These are phyloP conservation scores for Phyllosticta ampelicida DNA, from an alignment of 2,329 filamentous ascomycete genomes.

Conservation along the genomic window DNA sequence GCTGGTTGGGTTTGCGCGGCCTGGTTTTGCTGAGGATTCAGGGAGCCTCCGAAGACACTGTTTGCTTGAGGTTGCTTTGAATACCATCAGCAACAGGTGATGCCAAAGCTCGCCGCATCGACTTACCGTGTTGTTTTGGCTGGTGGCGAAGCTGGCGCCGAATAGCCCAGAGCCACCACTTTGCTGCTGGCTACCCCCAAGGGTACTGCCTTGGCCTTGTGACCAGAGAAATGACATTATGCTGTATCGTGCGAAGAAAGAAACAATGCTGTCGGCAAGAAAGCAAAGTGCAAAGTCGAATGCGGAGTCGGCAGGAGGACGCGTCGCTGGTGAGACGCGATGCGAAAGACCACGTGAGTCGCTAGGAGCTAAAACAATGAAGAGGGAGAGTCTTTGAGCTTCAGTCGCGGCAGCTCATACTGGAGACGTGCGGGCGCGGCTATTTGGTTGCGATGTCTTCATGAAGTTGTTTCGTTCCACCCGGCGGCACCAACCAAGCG, in stretches of 20 bases:
- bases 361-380: neutral
- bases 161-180: constrained; percentile 11
- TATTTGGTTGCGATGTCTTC: neutral
- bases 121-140: neutral
- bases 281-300: neutral
- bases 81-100: neutral
- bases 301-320: neutral
- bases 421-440: neutral
- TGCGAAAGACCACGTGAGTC: neutral
- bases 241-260: neutral
- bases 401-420: neutral
- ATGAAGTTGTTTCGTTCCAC: constrained; percentile 7
- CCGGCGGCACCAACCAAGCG: neutral
- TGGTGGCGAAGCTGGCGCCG: neutral
- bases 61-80: constrained; percentile 13
- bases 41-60: constrained; percentile 32
- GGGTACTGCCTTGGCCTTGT: constrained; percentile 22
- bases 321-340: neutral
- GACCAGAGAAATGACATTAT: constrained; percentile 17
- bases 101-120: neutral
- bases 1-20: neutral
- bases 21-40: constrained; percentile 3
- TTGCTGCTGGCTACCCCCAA: constrained; percentile 14
- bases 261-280: neutral
- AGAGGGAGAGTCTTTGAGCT: neutral